Base-by-base conservation (phyloP, 2,329 filamentous ascomycete genomes). In the Zasmidium angulare region DNA sequence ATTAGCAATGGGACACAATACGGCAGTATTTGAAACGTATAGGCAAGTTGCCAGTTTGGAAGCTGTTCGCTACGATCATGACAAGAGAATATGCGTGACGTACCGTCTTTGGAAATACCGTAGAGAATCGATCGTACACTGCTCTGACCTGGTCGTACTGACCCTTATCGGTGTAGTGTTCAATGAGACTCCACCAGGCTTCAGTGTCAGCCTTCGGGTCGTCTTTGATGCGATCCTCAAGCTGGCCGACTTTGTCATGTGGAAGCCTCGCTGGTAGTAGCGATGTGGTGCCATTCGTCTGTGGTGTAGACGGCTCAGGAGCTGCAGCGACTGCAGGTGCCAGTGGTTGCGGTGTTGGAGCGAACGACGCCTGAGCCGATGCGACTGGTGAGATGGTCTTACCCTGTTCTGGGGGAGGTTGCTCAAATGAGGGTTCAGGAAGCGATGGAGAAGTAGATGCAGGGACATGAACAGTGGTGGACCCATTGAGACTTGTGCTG, bases 151-250 rank as follows among this genome's bases (percentile, higher is more conserved):
- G 89, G 61, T 96, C 91, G 63, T 93, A 78, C 75, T 92, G 90
- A 76, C 89, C 89, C 69, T 89, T 90, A 70, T 85, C 87, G 68
- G 89, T 89, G 75, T 96, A 86, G 73, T 97, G 91, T 66, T 85
- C 84, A 72, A 99, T 93, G 72, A 99, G 82, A 65, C 85, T 84
- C 69, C 96, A 79, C 95, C 95, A 99, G 29, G 93, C 91, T 73
- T 95, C 90, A 76, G 95, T 86, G 69, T 97, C 93, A 71, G 93
- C 95, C 69, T 91, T 89, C 17, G 93, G 90, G 72, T 99, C 95
- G 71, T 97, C 90, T 73, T 89, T 88, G 74, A 98, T 89, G 71
- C 93, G 88, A 74, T 95, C 90, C 79, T 99, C 93, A 71, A 98
- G 82, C 60, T 93, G 85, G 59, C 89, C 87, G 68, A 93, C 82